Conservation (phyloP, 192 early-diverging fungal species). For the Gaertneriomyces sp. region DNA sequence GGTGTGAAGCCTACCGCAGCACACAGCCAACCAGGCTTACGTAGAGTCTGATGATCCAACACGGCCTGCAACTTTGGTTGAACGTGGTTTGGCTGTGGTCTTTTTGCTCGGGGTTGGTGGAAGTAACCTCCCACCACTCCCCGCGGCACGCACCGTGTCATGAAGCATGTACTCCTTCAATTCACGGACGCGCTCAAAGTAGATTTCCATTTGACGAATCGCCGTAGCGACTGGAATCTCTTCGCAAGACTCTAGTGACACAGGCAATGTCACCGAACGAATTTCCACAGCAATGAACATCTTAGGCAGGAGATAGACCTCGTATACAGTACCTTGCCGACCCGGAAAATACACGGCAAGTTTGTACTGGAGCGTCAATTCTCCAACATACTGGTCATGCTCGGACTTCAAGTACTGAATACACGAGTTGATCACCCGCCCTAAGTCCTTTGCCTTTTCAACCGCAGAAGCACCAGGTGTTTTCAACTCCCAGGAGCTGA, state of each 20-base stretch:
- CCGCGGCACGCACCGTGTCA: no score
- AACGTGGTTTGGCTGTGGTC: no score
- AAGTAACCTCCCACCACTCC: no score
- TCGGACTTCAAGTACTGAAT: not conserved
- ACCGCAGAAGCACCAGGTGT: not conserved
- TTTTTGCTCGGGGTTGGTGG: no score
- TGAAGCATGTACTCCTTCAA: conserved; percentile 4
- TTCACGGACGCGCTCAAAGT: not conserved
- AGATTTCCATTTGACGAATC: not conserved
- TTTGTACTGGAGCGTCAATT: not conserved
- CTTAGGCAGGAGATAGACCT: conserved; percentile 3
- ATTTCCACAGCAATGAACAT: conserved; percentile 11
- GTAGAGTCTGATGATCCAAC: no score
- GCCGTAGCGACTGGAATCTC: not conserved
- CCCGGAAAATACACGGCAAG: conserved; percentile 2
- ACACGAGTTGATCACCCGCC: not conserved
- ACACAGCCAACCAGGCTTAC: no score
- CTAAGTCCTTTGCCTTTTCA: conserved; percentile 6
- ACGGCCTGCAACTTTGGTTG: no score
- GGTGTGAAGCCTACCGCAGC: no score
- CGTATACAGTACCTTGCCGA: not conserved
- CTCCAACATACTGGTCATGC: not conserved
- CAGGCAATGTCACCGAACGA: not conserved
- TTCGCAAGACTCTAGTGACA: not conserved
- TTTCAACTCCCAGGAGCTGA: not conserved